phyloP scores from a whole-genome alignment of 2,329 filamentous ascomycete genomes.

The Arthrobotrys conoides region DNA sequence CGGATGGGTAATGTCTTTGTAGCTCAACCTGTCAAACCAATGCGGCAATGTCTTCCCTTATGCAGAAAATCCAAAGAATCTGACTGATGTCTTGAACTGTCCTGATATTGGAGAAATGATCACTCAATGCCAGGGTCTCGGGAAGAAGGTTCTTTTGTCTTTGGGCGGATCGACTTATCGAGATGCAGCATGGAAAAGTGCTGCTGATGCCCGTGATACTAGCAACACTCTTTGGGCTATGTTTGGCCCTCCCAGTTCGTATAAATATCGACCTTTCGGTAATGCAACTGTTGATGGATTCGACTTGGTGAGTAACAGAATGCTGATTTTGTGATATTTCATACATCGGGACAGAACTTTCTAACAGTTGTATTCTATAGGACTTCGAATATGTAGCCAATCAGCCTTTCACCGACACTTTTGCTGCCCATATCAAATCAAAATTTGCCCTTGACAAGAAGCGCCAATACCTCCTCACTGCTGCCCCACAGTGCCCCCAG shows the following conservation, averaged over 20 bases:
- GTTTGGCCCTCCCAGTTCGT: conserved; percentile 71
- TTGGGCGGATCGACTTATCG: conserved; percentile 79
- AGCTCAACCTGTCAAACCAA: conserved; percentile 57
- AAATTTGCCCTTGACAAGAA: conserved; percentile 69
- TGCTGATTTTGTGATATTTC: neutral
- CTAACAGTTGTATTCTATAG: conserved; percentile 15
- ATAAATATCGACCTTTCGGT: conserved; percentile 76
- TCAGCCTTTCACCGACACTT: conserved; percentile 74
- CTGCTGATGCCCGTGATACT: conserved; percentile 70
- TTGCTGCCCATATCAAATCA: conserved; percentile 73
- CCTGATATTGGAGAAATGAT: conserved; percentile 58
- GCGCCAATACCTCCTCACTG: conserved; percentile 73
- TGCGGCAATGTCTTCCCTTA: conserved; percentile 38
- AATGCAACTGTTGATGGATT: conserved; percentile 78
- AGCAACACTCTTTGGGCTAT: conserved; percentile 79
- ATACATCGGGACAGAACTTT: neutral
- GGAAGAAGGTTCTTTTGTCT: conserved; percentile 80
- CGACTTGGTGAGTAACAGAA: conserved; percentile 71
- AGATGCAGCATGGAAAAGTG: conserved; percentile 69
- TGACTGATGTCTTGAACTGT: conserved; percentile 47
- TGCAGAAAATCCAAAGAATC: conserved; percentile 34
- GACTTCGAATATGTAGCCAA: conserved; percentile 61
- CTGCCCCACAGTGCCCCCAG: conserved; percentile 78
- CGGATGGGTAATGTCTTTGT: neutral
- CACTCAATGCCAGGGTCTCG: conserved; percentile 73